Evolutionary conservation across 306 rosid species (phyloP).

Genomic region (Gastrolobium villosum): DNA sequence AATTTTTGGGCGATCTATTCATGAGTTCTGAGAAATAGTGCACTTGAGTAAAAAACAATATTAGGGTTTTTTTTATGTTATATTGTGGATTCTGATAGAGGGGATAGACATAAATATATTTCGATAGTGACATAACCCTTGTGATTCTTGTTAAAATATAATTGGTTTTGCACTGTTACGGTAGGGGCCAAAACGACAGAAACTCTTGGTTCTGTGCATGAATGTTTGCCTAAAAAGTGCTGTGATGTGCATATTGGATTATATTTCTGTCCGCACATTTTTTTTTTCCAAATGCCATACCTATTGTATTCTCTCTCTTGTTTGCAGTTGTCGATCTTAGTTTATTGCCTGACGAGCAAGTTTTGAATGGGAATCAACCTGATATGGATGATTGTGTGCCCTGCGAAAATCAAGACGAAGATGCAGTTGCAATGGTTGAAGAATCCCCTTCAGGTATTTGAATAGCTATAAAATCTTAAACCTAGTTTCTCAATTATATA

Average conservation of each 20-base stretch:
- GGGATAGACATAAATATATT: conserved; percentile 13
- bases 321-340: conserved; percentile 68
- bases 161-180: conserved; percentile 3
- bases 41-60: background rate
- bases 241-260: background rate
- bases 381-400: conserved; percentile 73
- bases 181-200: background rate
- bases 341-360: conserved; percentile 73
- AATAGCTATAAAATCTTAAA: background rate
- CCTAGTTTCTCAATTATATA: conserved; percentile 8
- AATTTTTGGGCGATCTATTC: conserved; percentile 14
- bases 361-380: conserved; percentile 70
- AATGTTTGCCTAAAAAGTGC: background rate
- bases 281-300: background rate
- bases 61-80: background rate
- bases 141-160: conserved; percentile 10
- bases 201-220: background rate
- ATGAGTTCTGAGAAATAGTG: conserved; percentile 1
- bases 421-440: conserved; percentile 80
- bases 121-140: background rate
- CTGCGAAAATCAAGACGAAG: conserved; percentile 77
- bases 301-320: conserved; percentile 12
- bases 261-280: background rate
- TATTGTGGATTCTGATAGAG: background rate
- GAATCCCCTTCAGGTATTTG: conserved; percentile 76